A percentile compares a stretch with the other conserved stretches of the same genome.
These are phyloP conservation scores for Claviceps pazoutovae DNA, from an alignment of 2,329 filamentous ascomycete genomes.

Conservation along the genomic window DNA sequence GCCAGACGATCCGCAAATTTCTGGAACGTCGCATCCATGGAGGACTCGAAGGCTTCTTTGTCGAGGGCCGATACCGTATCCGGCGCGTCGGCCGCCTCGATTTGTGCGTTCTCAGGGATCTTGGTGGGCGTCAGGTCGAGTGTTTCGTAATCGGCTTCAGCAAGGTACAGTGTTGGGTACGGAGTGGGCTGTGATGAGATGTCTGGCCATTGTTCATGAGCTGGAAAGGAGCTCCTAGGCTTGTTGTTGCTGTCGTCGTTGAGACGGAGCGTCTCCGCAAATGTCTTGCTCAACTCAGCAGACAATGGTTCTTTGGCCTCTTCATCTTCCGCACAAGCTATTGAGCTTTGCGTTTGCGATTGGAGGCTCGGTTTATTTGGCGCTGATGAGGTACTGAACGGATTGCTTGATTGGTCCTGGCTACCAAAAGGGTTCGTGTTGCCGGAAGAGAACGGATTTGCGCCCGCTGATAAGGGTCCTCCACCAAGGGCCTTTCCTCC, in stretches of 20 bases:
- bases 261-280: constrained; percentile 63
- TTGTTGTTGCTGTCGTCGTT: constrained; percentile 31
- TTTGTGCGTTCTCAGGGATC: constrained; percentile 33
- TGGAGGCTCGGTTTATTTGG: constrained; percentile 18
- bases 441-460: constrained; percentile 46
- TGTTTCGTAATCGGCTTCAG: constrained; percentile 85
- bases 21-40: constrained; percentile 63
- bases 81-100: constrained; percentile 25
- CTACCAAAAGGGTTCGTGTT: constrained; percentile 34
- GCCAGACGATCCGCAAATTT: constrained; percentile 65
- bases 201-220: constrained; percentile 63
- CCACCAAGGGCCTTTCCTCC: constrained; percentile 40
- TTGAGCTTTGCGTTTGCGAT: constrained; percentile 15
- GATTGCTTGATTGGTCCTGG: constrained; percentile 12
- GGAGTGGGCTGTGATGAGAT: constrained; percentile 48
- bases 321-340: background rate
- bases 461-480: constrained; percentile 16
- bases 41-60: constrained; percentile 57
- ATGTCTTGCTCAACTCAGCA: constrained; percentile 40
- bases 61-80: constrained; percentile 39
- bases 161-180: constrained; percentile 64
- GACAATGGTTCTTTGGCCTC: constrained; percentile 11
- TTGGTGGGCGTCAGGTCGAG: constrained; percentile 47
- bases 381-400: constrained; percentile 15
- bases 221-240: constrained; percentile 17